Base-by-base conservation (phyloP, 768 basidiomycete species). In the Mycena indigotica region DNA sequence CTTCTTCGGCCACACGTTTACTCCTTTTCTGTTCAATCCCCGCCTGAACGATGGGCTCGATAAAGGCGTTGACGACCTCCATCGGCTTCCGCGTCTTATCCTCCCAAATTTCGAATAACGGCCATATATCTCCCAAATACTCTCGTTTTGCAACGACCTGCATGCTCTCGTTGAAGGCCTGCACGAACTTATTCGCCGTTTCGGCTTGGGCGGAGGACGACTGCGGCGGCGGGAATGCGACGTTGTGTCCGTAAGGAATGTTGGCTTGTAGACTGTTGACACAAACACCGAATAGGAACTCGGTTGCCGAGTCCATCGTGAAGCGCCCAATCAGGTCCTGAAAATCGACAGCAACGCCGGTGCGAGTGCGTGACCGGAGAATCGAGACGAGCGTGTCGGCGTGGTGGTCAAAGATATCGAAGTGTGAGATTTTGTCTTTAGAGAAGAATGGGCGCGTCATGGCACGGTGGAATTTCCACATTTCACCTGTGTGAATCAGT, bases 371-470 rank as follows among this genome's bases (percentile, higher is more conserved):
- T 3, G 65, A 65, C 39, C 75, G 77, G 44, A 82, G 73, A 48
- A 76, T 69, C 4, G 65, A 57, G 3, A 88, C 68, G 4, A 78
- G 75, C 19, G 77, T 69, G 40, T 80, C 77, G 10, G 80, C 76
- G 46, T 85, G 84, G 13, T 76, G 71, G 51, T 80, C 81, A 60
- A 86, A 87, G 30, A 80, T 83, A 24, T 86, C 81, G 53, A 86
- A 88, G 66, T 86, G 80, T 38, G 76, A 79, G 56, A 86, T 82
- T 23, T 79, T 74, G 24, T 88, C 85, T 46, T 75, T 77, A 53
- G 67, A 78, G 73, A 90, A 89, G 73, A 89, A 89, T 0, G 88
- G 88, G 1, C 88, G 80, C 0, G 85, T 84, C 74, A 89, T 85
- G 5, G 76, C 63, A 15, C 87, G 82, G 67, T 89, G 87, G 63